These are phyloP conservation scores for Diaporthe velutina DNA, from an alignment of 2,329 filamentous ascomycete genomes.

Conservation along the genomic window DNA sequence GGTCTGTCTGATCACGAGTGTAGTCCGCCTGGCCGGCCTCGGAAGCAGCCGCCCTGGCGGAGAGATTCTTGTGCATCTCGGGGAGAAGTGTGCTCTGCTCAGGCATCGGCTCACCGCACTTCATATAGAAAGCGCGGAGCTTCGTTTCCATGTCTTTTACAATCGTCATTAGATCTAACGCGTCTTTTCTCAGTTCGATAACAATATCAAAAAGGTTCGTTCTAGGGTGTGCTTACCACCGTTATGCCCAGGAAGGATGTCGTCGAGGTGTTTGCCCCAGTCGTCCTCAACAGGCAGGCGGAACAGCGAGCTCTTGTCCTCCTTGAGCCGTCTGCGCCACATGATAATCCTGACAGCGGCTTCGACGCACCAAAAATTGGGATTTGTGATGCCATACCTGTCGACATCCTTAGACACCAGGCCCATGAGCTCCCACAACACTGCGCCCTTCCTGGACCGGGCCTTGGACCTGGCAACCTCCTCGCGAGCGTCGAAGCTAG, in stretches of 20 bases:
- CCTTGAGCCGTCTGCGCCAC: neutral
- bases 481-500: neutral
- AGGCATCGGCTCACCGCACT: neutral
- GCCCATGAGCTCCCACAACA: constrained; percentile 22
- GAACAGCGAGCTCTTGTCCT: neutral
- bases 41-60: neutral
- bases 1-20: neutral
- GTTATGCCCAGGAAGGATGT: neutral
- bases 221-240: neutral
- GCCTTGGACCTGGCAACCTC: neutral
- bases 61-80: neutral
- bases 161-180: neutral
- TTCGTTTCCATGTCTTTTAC: neutral
- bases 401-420: neutral
- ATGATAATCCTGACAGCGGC: neutral
- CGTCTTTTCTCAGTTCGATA: neutral
- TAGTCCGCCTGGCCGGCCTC: neutral
- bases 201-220: neutral
- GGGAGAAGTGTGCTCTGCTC: constrained; percentile 3
- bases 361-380: neutral
- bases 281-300: neutral
- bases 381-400: neutral
- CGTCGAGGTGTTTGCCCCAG: neutral
- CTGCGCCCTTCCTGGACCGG: neutral
- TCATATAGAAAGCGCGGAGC: neutral